Conservation (phyloP, 208 protist genomes). For the Leishmania lainsoni region DNA sequence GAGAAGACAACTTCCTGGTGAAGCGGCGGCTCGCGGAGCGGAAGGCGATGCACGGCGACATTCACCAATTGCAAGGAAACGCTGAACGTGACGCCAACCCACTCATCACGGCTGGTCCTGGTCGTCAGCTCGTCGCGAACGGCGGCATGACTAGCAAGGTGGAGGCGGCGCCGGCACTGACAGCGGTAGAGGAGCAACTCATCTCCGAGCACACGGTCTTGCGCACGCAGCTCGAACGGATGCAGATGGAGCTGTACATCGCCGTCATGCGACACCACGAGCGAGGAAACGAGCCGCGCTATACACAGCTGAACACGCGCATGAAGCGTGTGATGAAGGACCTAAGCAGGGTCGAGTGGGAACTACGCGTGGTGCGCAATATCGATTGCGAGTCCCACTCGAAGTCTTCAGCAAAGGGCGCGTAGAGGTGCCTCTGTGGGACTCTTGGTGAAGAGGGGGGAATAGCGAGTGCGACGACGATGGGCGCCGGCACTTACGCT, state of each 20-base stretch:
- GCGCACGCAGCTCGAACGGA: constrained; percentile 47
- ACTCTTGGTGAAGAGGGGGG: background rate
- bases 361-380: constrained; percentile 39
- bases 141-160: background rate
- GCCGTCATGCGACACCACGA: constrained; percentile 30
- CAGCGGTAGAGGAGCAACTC: constrained; percentile 45
- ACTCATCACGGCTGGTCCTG: constrained; percentile 7
- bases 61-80: background rate
- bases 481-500: background rate
- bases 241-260: constrained; percentile 48
- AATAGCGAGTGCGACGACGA: background rate
- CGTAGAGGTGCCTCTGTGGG: background rate
- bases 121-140: background rate
- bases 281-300: constrained; percentile 46
- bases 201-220: constrained; percentile 35
- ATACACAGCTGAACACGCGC: constrained; percentile 45
- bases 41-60: constrained; percentile 21
- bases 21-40: constrained; percentile 15
- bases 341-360: constrained; percentile 43
- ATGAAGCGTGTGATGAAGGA: constrained; percentile 51
- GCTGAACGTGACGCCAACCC: background rate
- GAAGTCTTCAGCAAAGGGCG: background rate
- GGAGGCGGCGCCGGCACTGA: constrained; percentile 11
- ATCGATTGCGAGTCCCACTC: constrained; percentile 23
- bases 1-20: constrained; percentile 35